A percentile compares a stretch with the other conserved stretches of the same genome.
phyloP scores from a whole-genome alignment of 2,329 filamentous ascomycete species.

The Alternaria ethzedia region DNA sequence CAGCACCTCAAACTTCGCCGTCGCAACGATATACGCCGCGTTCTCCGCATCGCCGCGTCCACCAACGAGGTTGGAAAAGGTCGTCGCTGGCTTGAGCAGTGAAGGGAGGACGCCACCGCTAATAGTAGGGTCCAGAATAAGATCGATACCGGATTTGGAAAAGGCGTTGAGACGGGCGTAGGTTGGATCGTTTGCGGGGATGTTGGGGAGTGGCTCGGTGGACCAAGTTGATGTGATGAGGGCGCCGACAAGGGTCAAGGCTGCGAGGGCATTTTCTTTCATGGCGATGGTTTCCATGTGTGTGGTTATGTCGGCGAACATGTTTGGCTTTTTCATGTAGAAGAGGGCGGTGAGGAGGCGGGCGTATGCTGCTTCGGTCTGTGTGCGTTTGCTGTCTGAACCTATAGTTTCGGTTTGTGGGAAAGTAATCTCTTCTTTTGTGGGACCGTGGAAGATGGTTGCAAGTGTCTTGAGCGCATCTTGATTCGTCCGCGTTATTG shows the following conservation, averaged over 20 bases:
- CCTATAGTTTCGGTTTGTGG: conserved; percentile 39
- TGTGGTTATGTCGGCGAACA: conserved; percentile 60
- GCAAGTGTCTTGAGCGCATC: conserved; percentile 63
- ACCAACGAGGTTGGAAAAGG: conserved; percentile 64
- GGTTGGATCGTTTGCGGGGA: conserved; percentile 60
- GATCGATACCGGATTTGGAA: conserved; percentile 54
- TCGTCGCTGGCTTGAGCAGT: conserved; percentile 63
- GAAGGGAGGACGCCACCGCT: conserved; percentile 60
- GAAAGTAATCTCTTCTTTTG: conserved; percentile 45
- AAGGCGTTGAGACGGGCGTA: conserved; percentile 46
- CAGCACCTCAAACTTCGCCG: conserved; percentile 64
- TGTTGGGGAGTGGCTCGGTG: conserved; percentile 45
- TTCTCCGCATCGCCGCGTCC: conserved; percentile 64
- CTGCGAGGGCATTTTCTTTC: conserved; percentile 62
- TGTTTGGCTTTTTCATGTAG: conserved; percentile 55
- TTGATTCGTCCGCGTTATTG: conserved; percentile 59
- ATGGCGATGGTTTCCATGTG: conserved; percentile 65
- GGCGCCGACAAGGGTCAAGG: conserved; percentile 59
- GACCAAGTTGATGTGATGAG: conserved; percentile 63
- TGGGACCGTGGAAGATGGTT: conserved; percentile 62
- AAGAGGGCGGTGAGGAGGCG: conserved; percentile 63
- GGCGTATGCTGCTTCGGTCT: conserved; percentile 59
- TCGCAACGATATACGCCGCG: conserved; percentile 63
- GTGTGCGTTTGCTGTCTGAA: conserved; percentile 39
- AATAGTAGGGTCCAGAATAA: conserved; percentile 60